Evolutionary conservation across 2,329 filamentous ascomycete genomes (phyloP).

Genomic region (Thielaviopsis musarum): DNA sequence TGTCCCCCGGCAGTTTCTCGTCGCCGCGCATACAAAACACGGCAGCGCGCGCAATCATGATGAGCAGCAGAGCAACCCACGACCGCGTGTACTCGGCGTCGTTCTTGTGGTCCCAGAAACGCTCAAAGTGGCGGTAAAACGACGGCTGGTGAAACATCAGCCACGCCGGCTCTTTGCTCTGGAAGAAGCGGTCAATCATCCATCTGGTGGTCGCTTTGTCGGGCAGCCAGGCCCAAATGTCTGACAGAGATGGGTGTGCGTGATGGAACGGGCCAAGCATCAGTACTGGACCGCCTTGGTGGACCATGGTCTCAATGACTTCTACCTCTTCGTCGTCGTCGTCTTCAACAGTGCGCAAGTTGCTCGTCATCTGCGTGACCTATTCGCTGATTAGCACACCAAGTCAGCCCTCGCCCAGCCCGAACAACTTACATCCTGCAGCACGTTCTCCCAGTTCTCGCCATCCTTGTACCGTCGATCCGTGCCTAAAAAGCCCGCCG

Average conservation of each 20-base stretch:
- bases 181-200: constrained; percentile 18
- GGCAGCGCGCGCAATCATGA: constrained; percentile 18
- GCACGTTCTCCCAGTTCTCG: constrained; percentile 19
- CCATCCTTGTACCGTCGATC: constrained; percentile 18
- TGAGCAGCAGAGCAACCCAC: constrained; percentile 19
- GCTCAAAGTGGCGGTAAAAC: constrained; percentile 17
- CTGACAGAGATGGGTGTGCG: constrained; percentile 9
- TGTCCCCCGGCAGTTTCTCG: constrained; percentile 13
- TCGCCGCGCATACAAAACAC: constrained; percentile 16
- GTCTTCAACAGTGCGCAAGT: constrained; percentile 14
- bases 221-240: constrained; percentile 15
- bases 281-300: constrained; percentile 14
- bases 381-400: constrained; percentile 3
- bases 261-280: constrained; percentile 16
- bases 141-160: constrained; percentile 19
- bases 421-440: constrained; percentile 16
- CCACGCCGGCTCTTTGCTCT: constrained; percentile 17
- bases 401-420: background rate
- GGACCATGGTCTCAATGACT: constrained; percentile 11
- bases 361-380: constrained; percentile 15
- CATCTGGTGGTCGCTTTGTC: constrained; percentile 15
- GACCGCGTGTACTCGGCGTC: constrained; percentile 13
- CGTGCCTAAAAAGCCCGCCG: constrained; percentile 14
- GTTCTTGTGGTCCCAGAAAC: constrained; percentile 17
- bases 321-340: constrained; percentile 14